Conservation (phyloP, 345 rosid genomes). For the Rhizophora mangle region DNA sequence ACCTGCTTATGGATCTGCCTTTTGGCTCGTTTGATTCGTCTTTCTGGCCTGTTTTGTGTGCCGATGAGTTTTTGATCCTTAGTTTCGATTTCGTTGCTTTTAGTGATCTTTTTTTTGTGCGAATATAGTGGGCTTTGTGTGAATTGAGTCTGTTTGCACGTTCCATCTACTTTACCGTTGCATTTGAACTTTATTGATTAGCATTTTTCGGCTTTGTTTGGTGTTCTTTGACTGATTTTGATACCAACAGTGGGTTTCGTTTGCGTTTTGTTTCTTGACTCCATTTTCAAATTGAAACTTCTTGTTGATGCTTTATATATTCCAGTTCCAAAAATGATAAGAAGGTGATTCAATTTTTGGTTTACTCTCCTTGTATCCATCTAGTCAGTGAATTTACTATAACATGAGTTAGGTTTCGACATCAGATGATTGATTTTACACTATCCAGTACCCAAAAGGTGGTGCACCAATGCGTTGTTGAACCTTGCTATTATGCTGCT, state of each 20-base stretch:
- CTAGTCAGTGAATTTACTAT: not conserved
- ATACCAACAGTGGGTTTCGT: not conserved
- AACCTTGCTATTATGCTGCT: too few relatives aligned
- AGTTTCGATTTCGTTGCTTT: constrained; percentile 8
- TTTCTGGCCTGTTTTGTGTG: constrained; percentile 8
- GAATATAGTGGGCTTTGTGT: constrained; percentile 14
- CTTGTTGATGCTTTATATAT: not conserved
- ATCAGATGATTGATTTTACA: not conserved
- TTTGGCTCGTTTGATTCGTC: constrained; percentile 31
- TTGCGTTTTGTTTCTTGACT: not conserved
- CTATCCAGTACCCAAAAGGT: not conserved
- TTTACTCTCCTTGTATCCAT: not conserved
- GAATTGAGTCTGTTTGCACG: not conserved
- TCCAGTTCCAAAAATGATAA: not conserved
- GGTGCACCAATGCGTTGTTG: not conserved
- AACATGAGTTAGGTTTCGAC: not conserved
- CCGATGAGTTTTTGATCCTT: constrained; percentile 15
- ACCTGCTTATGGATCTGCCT: constrained; percentile 53
- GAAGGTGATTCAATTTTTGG: not conserved
- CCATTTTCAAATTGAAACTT: not conserved
- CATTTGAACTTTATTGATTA: constrained; percentile 17
- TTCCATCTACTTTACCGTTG: constrained; percentile 11
- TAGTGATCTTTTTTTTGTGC: constrained; percentile 1
- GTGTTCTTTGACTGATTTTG: not conserved
- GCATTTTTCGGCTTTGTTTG: constrained; percentile 1